Percentiles rank a stretch among this genome's conserved stretches.
Conservation (phyloP, 192 early-diverging fungal species). For the Mortierella hygrophila region DNA sequence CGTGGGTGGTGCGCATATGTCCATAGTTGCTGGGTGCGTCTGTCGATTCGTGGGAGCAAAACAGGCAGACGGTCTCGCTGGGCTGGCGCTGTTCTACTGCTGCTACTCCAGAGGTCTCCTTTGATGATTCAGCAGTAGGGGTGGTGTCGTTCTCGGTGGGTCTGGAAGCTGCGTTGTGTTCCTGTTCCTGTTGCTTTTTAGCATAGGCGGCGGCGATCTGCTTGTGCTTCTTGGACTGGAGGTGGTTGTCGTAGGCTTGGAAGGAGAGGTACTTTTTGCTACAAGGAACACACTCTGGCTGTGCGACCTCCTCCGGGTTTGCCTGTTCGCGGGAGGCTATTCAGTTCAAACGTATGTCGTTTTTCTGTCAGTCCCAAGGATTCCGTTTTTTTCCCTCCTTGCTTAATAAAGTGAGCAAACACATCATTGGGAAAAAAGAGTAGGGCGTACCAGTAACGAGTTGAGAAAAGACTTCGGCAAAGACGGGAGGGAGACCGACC, state of each 20-base stretch:
- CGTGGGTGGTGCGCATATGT: slow-evolving; percentile 43
- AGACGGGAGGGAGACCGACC: slow-evolving; percentile 88
- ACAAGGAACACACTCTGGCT: slow-evolving; percentile 55
- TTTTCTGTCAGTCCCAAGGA: background rate
- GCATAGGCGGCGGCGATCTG: slow-evolving; percentile 55
- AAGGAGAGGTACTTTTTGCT: slow-evolving; percentile 82
- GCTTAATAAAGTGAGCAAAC: background rate
- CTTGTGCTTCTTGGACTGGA: slow-evolving; percentile 95
- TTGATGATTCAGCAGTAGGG: background rate
- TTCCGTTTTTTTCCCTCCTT: background rate
- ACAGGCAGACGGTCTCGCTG: slow-evolving; percentile 86
- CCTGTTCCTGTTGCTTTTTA: slow-evolving; percentile 34
- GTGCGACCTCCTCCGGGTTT: slow-evolving; percentile 35
- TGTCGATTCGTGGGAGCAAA: slow-evolving; percentile 78
- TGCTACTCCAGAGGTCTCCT: background rate
- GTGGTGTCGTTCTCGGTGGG: background rate
- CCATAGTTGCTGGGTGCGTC: slow-evolving; percentile 63
- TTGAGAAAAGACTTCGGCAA: slow-evolving; percentile 84
- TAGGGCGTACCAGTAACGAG: slow-evolving; percentile 68
- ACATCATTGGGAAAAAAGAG: background rate
- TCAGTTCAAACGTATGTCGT: background rate
- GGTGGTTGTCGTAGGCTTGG: slow-evolving; percentile 91
- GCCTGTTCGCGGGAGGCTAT: slow-evolving; percentile 54
- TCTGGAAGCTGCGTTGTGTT: background rate
- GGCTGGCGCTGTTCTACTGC: slow-evolving; percentile 75